Evolutionary conservation across 1,139 yeast species (phyloP).

Genomic region (Saccharomyces hybrid): DNA sequence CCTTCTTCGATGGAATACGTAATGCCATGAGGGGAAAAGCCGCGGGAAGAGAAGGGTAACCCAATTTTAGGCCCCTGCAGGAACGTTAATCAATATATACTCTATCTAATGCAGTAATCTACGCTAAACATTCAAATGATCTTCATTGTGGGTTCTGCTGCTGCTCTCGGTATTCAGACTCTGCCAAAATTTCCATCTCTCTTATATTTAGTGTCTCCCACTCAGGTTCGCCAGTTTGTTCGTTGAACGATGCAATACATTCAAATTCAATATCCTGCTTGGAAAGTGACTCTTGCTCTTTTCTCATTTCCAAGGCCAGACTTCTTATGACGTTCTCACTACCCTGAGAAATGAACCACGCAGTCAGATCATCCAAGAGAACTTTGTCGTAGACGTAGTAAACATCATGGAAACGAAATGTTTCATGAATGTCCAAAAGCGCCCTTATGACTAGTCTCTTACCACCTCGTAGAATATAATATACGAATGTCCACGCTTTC

Average conservation of each 20-base stretch:
- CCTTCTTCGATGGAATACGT: not conserved
- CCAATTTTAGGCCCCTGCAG: not conserved
- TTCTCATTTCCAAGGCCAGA: conserved; percentile 55
- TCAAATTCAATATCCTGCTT: conserved; percentile 20
- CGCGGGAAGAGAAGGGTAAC: not conserved
- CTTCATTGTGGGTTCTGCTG: conserved; percentile 7
- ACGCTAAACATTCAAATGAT: not conserved
- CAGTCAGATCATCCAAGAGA: conserved; percentile 69
- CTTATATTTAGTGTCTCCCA: conserved; percentile 26
- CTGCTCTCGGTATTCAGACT: conserved; percentile 6
- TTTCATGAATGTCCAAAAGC: conserved; percentile 53
- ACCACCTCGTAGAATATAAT: conserved; percentile 58
- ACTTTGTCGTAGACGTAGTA: conserved; percentile 80
- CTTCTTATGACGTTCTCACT: conserved; percentile 44
- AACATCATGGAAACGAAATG: conserved; percentile 80
- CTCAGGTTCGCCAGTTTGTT: conserved; percentile 18
- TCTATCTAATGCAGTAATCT: not conserved
- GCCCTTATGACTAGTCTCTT: conserved; percentile 54
- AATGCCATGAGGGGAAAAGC: not conserved
- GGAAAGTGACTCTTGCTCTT: conserved; percentile 15
- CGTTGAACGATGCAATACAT: conserved; percentile 22
- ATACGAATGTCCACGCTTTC: conserved; percentile 71
- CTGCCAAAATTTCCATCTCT: conserved; percentile 19
- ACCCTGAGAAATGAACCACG: conserved; percentile 61
- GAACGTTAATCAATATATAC: not conserved